Conservation (phyloP, 371 early-diverging fungal species). For the Syncephalastrum contaminatum region DNA sequence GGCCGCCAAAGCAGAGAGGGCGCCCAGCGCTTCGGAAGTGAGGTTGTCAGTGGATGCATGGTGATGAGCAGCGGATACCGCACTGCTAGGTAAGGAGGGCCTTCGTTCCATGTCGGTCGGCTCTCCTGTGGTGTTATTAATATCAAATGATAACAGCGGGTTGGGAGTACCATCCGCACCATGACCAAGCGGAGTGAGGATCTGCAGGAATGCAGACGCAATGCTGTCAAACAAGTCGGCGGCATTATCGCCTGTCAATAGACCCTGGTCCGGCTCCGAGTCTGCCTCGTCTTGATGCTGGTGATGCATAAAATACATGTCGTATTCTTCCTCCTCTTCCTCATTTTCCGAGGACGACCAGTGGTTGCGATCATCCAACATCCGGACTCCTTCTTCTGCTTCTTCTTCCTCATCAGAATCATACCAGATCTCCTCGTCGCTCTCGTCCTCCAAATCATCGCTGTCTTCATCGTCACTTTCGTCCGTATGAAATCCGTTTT, state of each 20-base stretch:
- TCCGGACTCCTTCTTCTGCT: conserved; percentile 15
- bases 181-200: conserved; percentile 22
- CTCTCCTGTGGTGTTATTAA: no score
- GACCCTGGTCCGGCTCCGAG: conserved; percentile 3
- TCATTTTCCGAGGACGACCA: conserved; percentile 44
- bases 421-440: conserved; percentile 18
- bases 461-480: conserved; percentile 15
- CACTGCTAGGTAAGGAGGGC: conserved; percentile 39
- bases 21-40: conserved; percentile 6
- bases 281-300: conserved; percentile 29
- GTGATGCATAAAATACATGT: conserved; percentile 20
- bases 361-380: conserved; percentile 9
- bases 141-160: not conserved
- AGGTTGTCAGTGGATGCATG: conserved; percentile 1
- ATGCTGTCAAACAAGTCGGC: conserved; percentile 28
- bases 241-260: conserved; percentile 13
- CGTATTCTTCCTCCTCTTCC: conserved; percentile 36
- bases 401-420: conserved; percentile 13
- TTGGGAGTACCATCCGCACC: conserved; percentile 3
- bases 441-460: conserved; percentile 18
- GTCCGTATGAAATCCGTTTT: conserved; percentile 17
- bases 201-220: conserved; percentile 38
- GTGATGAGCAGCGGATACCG: conserved; percentile 29
- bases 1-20: not conserved
- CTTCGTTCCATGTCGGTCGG: conserved; percentile 18